A percentile compares a stretch with the other conserved stretches of the same genome.
These are phyloP conservation scores for Adenanthera pavonina DNA, from an alignment of 306 rosid genomes.

Conservation along the genomic window DNA sequence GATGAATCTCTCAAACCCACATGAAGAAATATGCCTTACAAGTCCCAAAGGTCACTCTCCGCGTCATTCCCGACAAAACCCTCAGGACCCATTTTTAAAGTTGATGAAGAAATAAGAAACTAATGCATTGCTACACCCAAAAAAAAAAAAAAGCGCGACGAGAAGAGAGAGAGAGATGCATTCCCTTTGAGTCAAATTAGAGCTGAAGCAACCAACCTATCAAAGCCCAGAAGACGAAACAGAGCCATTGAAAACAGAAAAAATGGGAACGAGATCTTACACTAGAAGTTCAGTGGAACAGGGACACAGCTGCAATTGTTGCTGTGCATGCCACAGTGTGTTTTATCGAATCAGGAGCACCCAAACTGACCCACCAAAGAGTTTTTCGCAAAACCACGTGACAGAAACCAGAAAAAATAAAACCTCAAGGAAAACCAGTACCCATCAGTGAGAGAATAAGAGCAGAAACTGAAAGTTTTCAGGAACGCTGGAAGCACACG, in stretches of 20 bases:
- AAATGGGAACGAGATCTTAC: conserved; percentile 32
- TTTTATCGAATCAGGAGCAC: conserved; percentile 37
- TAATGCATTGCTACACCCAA: conserved; percentile 22
- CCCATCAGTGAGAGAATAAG: conserved; percentile 40
- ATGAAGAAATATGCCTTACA: conserved; percentile 25
- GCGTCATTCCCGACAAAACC: conserved; percentile 17
- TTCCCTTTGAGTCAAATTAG: conserved; percentile 37
- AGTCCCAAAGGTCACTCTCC: conserved; percentile 21
- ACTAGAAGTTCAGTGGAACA: conserved; percentile 43
- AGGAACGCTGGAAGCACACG: conserved; percentile 27
- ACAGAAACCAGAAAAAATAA: conserved; percentile 33
- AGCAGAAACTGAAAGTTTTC: conserved; percentile 29
- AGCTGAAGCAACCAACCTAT: conserved; percentile 39
- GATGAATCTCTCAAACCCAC: conserved; percentile 41
- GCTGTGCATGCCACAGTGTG: conserved; percentile 39
- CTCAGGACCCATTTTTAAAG: conserved; percentile 13
- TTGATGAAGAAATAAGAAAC: conserved; percentile 36
- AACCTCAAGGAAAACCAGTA: conserved; percentile 33
- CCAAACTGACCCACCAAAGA: conserved; percentile 39
- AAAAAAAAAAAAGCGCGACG: not conserved
- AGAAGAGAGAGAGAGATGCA: not conserved
- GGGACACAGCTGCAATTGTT: conserved; percentile 40
- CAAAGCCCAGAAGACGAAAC: conserved; percentile 28
- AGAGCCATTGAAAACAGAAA: conserved; percentile 16
- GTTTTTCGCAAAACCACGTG: conserved; percentile 35